Conservation (phyloP, 352 stramenopile species). For the Pythium biforme region DNA sequence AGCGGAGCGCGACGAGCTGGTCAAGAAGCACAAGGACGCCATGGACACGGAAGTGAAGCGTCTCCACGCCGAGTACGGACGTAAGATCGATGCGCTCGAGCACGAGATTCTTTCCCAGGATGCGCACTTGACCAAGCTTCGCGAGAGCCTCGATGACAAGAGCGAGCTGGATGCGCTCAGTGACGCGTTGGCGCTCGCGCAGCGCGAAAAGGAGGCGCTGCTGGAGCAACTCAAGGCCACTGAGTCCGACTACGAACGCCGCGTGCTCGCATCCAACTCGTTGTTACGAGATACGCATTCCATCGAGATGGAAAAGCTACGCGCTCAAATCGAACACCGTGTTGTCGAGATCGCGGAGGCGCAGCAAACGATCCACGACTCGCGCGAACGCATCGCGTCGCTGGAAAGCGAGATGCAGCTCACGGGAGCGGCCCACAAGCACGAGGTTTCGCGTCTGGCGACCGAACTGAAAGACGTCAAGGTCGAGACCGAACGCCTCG, state of each 20-base stretch:
- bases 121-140: constrained; percentile 37
- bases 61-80: constrained; percentile 49
- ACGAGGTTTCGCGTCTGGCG: constrained; percentile 39
- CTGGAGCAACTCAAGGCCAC: constrained; percentile 38
- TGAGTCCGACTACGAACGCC: constrained; percentile 40
- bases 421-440: constrained; percentile 33
- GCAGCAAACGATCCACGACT: constrained; percentile 36
- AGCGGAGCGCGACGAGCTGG: constrained; percentile 8
- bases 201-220: constrained; percentile 54
- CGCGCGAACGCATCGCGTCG: constrained; percentile 31
- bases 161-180: constrained; percentile 48
- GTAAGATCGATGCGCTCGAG: constrained; percentile 45
- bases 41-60: constrained; percentile 43
- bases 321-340: constrained; percentile 38
- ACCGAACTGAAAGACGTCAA: constrained; percentile 46
- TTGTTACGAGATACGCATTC: constrained; percentile 34
- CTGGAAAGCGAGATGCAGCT: constrained; percentile 44
- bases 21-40: constrained; percentile 33
- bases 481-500: constrained; percentile 18
- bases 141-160: constrained; percentile 46
- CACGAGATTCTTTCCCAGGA: constrained; percentile 48
- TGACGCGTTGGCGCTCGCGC: constrained; percentile 37
- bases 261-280: constrained; percentile 34
- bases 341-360: constrained; percentile 42
- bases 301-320: constrained; percentile 42